phyloP scores from a whole-genome alignment of 495 filamentous ascomycete species.

The Hypoxylon fuscum region DNA sequence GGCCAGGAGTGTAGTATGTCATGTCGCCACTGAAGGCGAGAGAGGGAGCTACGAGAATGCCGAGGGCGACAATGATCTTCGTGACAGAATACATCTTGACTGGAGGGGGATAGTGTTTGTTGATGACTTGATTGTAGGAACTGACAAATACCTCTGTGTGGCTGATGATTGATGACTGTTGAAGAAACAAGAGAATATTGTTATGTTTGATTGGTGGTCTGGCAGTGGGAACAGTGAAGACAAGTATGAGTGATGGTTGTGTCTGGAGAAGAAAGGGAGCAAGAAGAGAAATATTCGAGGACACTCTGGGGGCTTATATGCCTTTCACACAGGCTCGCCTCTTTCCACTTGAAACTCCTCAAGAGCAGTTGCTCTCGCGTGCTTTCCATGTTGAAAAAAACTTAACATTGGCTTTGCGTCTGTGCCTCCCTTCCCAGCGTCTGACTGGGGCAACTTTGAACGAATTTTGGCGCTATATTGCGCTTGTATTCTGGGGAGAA shows the following conservation, averaged over 20 bases:
- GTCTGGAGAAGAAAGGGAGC: background rate
- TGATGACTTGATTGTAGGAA: background rate
- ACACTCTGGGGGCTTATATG: constrained; percentile 5
- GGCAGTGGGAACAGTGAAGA: too few species aligned
- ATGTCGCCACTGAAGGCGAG: constrained; percentile 51
- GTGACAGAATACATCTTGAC: constrained; percentile 25
- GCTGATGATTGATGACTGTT: background rate
- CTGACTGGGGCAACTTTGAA: background rate
- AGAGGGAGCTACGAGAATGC: constrained; percentile 14
- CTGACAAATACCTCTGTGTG: background rate
- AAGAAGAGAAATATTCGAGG: background rate
- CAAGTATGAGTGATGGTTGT: background rate
- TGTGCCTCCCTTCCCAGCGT: background rate
- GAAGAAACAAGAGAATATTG: constrained; percentile 1
- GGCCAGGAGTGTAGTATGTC: constrained; percentile 55
- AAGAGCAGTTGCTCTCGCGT: background rate
- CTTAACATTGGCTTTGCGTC: background rate
- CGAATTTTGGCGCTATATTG: background rate
- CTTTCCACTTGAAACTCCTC: background rate
- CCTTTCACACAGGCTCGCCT: background rate
- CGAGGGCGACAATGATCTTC: constrained; percentile 23
- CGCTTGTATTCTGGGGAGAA: background rate
- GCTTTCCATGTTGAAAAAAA: background rate
- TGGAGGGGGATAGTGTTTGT: background rate
- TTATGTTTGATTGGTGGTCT: too few species aligned